phyloP scores from a whole-genome alignment of 208 protist species.

The Trypanosoma mega region DNA sequence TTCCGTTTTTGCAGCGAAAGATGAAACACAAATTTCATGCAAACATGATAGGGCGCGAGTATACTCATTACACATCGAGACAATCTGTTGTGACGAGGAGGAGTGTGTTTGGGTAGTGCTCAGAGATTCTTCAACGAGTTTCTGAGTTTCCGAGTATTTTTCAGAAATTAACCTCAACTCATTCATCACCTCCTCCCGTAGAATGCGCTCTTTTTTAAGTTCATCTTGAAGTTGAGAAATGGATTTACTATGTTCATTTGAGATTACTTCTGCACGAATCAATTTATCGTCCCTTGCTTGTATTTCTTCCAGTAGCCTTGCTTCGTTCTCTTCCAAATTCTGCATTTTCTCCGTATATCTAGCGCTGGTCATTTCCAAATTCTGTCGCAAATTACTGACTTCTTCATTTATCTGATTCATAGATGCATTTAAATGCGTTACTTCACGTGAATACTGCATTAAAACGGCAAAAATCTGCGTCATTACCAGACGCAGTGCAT shows the following conservation, averaged over 20 bases:
- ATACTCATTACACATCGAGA: too few species aligned
- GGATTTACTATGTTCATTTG: background rate
- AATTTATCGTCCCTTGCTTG: slow-evolving; percentile 2
- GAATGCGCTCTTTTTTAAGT: too few species aligned
- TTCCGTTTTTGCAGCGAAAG: too few species aligned
- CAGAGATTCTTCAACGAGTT: too few species aligned
- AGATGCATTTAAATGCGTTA: background rate
- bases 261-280: slow-evolving; percentile 7
- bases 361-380: background rate
- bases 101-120: too few species aligned
- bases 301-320: slow-evolving; percentile 7
- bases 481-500: slow-evolving; percentile 17
- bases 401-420: slow-evolving; percentile 2
- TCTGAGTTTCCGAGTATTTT: too few species aligned
- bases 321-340: slow-evolving; percentile 10
- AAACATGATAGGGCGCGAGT: too few species aligned
- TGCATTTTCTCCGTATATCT: background rate
- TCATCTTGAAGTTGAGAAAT: background rate
- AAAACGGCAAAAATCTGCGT: background rate
- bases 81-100: too few species aligned
- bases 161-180: too few species aligned
- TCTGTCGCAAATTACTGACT: background rate
- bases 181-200: too few species aligned
- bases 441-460: slow-evolving; percentile 6
- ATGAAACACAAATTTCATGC: too few species aligned